Evolutionary conservation across 169 alveolate species (phyloP), one percentile per base, ranked within the genome.

Genomic region (Cryptosporidium bovis): DNA sequence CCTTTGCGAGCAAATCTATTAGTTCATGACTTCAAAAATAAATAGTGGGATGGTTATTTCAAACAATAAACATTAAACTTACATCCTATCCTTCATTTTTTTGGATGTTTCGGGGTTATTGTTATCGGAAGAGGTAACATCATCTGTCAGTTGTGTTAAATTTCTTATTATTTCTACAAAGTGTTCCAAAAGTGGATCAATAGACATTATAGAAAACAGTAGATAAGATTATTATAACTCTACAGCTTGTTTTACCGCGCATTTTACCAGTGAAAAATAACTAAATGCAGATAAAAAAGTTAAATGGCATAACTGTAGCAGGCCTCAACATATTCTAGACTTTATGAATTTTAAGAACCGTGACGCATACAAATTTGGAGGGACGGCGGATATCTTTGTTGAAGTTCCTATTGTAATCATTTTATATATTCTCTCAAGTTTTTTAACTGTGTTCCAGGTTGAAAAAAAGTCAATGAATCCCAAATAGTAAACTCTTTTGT

Each of bases 391-490:
- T 46, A 77, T 77, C 13, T 71, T 71, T 8, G 58, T 77, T 44
- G 87, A 77, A 16, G 87, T 58, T 27, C 87, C 77, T 58, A 77
- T 56, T 2, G 31, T 62, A 29, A 77, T 62, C 1, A 71, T 40
- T 44, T 77, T 77, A 24, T 77, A 77, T 2, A 77, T 51, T 36
- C 71, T 77, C 36, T 77, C 87, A 29, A 62, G 24, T 36, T 77
- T 77, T n/a, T 77, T 77, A 3, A 56, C 31, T 10, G 87, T 60
- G 44, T 33, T 77, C 87, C 87, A 94, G 51, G 90, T 92, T 29
- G 97, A 92, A 51, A 94, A 90, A 44, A 93, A 92, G 85, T 94
- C 97, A 44, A 94, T 94, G 13, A 94, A 90, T 2, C 97, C 96
- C 16, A 92, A 69, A 82, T 91, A 94, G 66, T 92, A 94, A 29